Percentiles rank a stretch among this genome's conserved stretches.
phyloP scores from a whole-genome alignment of 1,284 basidiomycete genomes.

The Hypsizygus ulmarius region DNA sequence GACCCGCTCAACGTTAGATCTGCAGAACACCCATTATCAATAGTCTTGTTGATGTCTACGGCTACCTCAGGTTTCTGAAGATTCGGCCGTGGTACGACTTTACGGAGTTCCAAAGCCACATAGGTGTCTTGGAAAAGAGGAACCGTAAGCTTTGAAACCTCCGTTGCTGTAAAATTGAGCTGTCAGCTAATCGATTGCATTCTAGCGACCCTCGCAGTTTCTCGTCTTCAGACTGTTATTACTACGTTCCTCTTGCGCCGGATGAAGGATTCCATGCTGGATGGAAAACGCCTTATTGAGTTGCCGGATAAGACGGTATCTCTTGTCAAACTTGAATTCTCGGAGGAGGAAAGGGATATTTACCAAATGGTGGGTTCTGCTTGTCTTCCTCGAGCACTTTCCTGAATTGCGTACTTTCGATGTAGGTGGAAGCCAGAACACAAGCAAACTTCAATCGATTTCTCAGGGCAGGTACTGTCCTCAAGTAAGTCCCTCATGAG shows the following conservation, averaged over 20 bases:
- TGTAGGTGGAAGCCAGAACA: slow-evolving; percentile 49
- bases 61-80: slow-evolving; percentile 49
- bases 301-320: slow-evolving; percentile 53
- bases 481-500: slow-evolving; percentile 38
- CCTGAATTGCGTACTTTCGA: neutral
- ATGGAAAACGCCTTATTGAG: slow-evolving; percentile 59
- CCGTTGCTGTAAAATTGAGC: neutral
- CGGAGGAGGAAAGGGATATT: slow-evolving; percentile 53
- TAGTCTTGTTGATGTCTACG: slow-evolving; percentile 47
- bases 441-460: slow-evolving; percentile 60
- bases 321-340: slow-evolving; percentile 48
- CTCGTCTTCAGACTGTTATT: slow-evolving; percentile 51
- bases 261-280: slow-evolving; percentile 52
- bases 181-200: neutral
- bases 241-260: slow-evolving; percentile 49
- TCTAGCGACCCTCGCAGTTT: slow-evolving; percentile 45
- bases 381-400: neutral
- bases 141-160: slow-evolving; percentile 31
- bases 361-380: slow-evolving; percentile 43
- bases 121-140: slow-evolving; percentile 45
- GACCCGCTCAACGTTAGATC: neutral
- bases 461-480: slow-evolving; percentile 52
- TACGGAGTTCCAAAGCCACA: slow-evolving; percentile 42
- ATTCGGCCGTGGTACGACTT: slow-evolving; percentile 54
- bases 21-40: slow-evolving; percentile 59